These are phyloP conservation scores for Kodamaea derodonti DNA, from an alignment of 1,139 yeast species.

Conservation along the genomic window DNA sequence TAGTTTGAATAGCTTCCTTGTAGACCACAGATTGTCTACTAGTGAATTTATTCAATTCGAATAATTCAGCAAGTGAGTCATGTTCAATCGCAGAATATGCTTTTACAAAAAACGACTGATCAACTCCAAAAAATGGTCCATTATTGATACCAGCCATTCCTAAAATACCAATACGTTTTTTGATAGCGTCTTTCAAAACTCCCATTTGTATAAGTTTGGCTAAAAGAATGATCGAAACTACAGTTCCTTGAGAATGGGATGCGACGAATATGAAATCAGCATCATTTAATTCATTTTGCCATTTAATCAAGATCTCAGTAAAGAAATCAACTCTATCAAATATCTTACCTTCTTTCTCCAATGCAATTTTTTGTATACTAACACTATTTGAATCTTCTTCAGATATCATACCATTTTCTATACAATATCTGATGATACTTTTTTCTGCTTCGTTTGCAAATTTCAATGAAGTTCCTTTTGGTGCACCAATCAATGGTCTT, in stretches of 20 bases:
- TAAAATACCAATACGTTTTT: conserved; percentile 63
- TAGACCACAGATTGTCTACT: conserved; percentile 70
- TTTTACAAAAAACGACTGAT: conserved; percentile 74
- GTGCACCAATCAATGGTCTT: conserved; percentile 84
- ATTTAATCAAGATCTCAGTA: conserved; percentile 64
- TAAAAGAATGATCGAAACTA: conserved; percentile 76
- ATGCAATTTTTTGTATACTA: conserved; percentile 81
- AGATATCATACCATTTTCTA: conserved; percentile 44
- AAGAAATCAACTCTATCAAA: conserved; percentile 81
- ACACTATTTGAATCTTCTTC: conserved; percentile 40
- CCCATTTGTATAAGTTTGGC: conserved; percentile 72
- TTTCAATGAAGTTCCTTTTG: conserved; percentile 86
- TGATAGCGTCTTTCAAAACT: conserved; percentile 45
- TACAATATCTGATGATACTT: conserved; percentile 71
- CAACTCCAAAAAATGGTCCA: conserved; percentile 91
- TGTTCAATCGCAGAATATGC: conserved; percentile 90
- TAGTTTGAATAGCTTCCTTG: conserved; percentile 59
- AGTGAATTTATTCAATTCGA: conserved; percentile 77
- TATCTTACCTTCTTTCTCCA: conserved; percentile 90
- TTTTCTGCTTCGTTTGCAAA: conserved; percentile 85
- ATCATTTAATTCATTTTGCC: conserved; percentile 64
- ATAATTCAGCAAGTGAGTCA: conserved; percentile 78
- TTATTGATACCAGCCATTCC: conserved; percentile 96
- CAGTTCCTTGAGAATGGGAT: conserved; percentile 94
- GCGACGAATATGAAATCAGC: conserved; percentile 89